phyloP scores from a whole-genome alignment of 129 eudicot species.

The Artemisia argyi region DNA sequence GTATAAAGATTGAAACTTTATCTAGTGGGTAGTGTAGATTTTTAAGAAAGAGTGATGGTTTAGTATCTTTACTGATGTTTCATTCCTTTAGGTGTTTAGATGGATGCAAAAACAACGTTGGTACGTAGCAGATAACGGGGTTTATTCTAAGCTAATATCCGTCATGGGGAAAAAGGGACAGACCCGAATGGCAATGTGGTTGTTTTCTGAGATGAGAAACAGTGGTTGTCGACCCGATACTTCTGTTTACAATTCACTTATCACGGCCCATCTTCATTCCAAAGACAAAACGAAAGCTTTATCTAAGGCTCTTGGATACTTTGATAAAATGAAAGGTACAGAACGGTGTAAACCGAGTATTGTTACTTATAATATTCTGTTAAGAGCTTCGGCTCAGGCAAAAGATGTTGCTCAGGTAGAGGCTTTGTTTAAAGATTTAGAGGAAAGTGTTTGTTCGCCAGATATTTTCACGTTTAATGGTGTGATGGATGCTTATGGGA shows the following conservation, averaged over 20 bases:
- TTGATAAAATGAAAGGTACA: constrained; percentile 88
- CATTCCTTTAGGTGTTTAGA: constrained; percentile 67
- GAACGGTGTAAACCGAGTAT: constrained; percentile 79
- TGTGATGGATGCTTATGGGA: constrained; percentile 94
- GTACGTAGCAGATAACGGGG: constrained; percentile 91
- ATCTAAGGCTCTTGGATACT: constrained; percentile 72
- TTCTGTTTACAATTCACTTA: constrained; percentile 86
- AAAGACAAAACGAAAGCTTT: constrained; percentile 78
- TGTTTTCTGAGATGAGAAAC: constrained; percentile 93
- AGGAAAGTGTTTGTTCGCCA: constrained; percentile 66
- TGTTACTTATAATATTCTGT: constrained; percentile 84
- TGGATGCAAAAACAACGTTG: constrained; percentile 98
- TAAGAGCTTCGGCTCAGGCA: constrained; percentile 88
- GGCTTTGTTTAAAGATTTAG: constrained; percentile 68
- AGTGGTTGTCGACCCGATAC: constrained; percentile 95
- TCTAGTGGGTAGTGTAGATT: not conserved
- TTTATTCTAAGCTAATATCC: constrained; percentile 84
- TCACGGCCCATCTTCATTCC: constrained; percentile 87
- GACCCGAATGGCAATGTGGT: constrained; percentile 96
- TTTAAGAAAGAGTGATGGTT: not conserved
- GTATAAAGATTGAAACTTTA: not conserved
- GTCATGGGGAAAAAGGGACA: constrained; percentile 97
- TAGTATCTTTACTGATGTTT: constrained; percentile 7
- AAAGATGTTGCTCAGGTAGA: constrained; percentile 66
- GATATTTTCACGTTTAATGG: constrained; percentile 92